These are phyloP conservation scores for Fistulinella cinereoalba DNA, from an alignment of 1,284 basidiomycete genomes.

Conservation along the genomic window DNA sequence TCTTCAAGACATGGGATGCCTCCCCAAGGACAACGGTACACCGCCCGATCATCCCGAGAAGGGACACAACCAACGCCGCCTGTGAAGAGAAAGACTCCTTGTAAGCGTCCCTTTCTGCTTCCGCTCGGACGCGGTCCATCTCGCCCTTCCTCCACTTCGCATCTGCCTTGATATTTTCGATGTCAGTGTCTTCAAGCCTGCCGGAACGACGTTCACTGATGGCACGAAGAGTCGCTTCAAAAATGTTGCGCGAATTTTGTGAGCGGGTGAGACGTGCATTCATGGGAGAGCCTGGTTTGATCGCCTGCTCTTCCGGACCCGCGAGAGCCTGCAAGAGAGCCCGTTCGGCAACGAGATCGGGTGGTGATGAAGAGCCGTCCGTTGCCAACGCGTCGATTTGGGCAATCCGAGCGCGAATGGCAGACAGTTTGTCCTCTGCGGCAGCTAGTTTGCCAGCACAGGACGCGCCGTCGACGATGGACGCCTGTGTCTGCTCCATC, in stretches of 20 bases:
- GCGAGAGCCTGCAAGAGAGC: constrained; percentile 69
- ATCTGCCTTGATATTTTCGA: constrained; percentile 72
- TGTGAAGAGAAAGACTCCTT: constrained; percentile 63
- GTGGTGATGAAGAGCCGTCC: constrained; percentile 41
- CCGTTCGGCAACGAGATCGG: constrained; percentile 71
- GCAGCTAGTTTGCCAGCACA: constrained; percentile 73
- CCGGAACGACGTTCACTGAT: constrained; percentile 78
- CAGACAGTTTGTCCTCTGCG: constrained; percentile 68
- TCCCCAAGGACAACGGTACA: constrained; percentile 74
- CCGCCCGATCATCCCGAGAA: constrained; percentile 78
- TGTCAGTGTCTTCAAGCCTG: constrained; percentile 70
- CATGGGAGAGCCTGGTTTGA: constrained; percentile 59
- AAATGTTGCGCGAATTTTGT: constrained; percentile 74
- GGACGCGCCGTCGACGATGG: constrained; percentile 75
- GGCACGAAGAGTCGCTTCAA: constrained; percentile 80
- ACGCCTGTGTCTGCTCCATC: constrained; percentile 62
- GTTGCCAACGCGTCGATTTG: constrained; percentile 54
- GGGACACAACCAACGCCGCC: constrained; percentile 63
- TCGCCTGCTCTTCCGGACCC: constrained; percentile 65
- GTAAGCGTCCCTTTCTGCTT: constrained; percentile 68
- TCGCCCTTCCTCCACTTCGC: constrained; percentile 66
- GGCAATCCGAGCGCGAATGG: constrained; percentile 64
- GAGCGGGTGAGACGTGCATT: constrained; percentile 64
- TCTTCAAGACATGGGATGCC: constrained; percentile 54
- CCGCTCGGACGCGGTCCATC: constrained; percentile 69